phyloP scores from a whole-genome alignment of 164 flowering plant genomes.

The Annona cherimola region DNA sequence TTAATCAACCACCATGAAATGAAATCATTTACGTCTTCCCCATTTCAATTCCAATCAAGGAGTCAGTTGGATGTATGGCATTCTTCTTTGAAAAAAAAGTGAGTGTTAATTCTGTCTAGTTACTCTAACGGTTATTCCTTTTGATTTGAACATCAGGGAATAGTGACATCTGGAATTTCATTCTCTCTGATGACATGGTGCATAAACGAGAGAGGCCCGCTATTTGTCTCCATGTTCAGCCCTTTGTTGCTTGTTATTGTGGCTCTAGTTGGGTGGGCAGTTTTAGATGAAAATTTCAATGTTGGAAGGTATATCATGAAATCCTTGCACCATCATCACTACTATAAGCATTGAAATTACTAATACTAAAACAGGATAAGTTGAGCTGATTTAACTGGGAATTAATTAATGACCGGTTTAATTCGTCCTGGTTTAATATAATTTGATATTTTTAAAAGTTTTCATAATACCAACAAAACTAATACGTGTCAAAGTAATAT shows the following conservation, averaged over 20 bases:
- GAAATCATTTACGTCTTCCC: neutral
- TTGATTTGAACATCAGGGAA: slow-evolving; percentile 39
- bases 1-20: neutral
- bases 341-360: neutral
- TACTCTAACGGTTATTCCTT: neutral
- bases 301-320: slow-evolving; percentile 42
- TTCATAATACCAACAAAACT: too few relatives aligned
- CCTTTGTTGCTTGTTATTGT: slow-evolving; percentile 69
- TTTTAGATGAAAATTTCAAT: slow-evolving; percentile 54
- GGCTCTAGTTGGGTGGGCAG: slow-evolving; percentile 63
- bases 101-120: neutral
- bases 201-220: slow-evolving; percentile 68
- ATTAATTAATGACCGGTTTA: too few relatives aligned
- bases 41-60: neutral
- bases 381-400: too few relatives aligned
- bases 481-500: too few relatives aligned
- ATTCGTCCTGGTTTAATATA: too few relatives aligned
- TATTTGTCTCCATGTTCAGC: slow-evolving; percentile 74
- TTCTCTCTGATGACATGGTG: slow-evolving; percentile 59
- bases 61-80: neutral
- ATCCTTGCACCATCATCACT: neutral
- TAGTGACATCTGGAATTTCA: slow-evolving; percentile 58
- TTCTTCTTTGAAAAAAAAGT: too few relatives aligned
- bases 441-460: too few relatives aligned
- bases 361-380: neutral